Percentiles rank a stretch among this genome's conserved stretches.
Evolutionary conservation across 129 eudicot species (phyloP).

Genomic region (Chrysanthemum seticuspe): DNA sequence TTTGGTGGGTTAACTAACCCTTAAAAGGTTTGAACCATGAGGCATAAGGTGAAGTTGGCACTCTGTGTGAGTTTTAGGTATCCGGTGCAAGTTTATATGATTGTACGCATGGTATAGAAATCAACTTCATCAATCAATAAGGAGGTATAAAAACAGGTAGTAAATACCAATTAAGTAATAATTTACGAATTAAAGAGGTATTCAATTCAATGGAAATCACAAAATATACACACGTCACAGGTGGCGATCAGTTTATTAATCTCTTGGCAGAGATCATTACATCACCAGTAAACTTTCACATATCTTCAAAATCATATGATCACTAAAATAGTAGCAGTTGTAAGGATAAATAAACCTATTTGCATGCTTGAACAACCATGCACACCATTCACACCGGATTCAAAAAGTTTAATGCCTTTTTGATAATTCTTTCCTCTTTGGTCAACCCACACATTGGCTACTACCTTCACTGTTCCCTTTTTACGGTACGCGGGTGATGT

Average conservation of each 20-base stretch:
- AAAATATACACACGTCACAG: background rate
- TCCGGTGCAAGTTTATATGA: too few species aligned
- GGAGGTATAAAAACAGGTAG: too few species aligned
- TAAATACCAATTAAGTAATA: too few species aligned
- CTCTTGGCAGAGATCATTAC: background rate
- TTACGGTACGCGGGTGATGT: conserved; percentile 32
- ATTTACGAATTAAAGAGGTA: too few species aligned
- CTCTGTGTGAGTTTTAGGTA: background rate
- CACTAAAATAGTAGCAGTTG: conserved; percentile 21
- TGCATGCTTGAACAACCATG: background rate
- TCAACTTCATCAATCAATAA: too few species aligned
- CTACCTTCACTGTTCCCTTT: conserved; percentile 13
- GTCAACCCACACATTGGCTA: conserved; percentile 30
- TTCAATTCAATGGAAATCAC: too few species aligned
- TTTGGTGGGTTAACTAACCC: conserved; percentile 21
- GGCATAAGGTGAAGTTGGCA: conserved; percentile 21
- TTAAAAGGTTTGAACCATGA: conserved; percentile 24
- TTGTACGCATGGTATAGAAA: too few species aligned
- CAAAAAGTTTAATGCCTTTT: conserved; percentile 30
- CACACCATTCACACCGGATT: conserved; percentile 19
- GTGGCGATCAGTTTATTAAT: background rate
- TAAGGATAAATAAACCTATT: conserved; percentile 14
- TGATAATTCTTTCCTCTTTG: conserved; percentile 22
- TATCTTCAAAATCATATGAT: background rate
- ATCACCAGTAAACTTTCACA: background rate